These are phyloP conservation scores for Tieghemostelium lacteum DNA, from an alignment of 78 protist genomes.

Conservation along the genomic window DNA sequence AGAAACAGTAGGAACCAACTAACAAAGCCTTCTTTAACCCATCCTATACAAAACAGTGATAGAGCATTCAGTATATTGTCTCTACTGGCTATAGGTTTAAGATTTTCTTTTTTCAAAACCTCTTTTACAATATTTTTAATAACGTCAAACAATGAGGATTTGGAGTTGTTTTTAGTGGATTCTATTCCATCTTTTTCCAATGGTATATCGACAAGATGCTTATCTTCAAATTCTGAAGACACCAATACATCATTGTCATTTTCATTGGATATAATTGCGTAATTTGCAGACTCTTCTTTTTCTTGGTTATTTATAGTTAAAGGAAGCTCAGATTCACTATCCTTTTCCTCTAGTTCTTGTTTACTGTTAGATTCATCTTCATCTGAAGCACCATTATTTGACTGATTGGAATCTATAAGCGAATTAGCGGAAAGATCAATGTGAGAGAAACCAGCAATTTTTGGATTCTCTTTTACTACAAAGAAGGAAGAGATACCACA, in stretches of 20 bases:
- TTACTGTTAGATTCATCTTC: neutral
- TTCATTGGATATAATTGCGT: neutral
- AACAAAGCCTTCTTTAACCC: slow-evolving; percentile 22
- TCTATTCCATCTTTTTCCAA: neutral
- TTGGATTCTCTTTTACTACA: slow-evolving; percentile 18
- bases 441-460: neutral
- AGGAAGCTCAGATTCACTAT: neutral
- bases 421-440: neutral
- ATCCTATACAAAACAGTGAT: slow-evolving; percentile 23
- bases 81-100: slow-evolving; percentile 1
- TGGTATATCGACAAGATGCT: neutral
- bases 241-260: neutral
- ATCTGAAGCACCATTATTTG: neutral
- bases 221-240: neutral
- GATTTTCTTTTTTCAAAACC: slow-evolving; percentile 15
- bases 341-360: neutral
- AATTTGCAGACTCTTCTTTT: no score
- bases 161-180: neutral
- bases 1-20: slow-evolving; percentile 17
- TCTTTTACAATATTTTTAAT: slow-evolving; percentile 6
- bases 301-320: no score
- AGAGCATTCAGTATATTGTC: slow-evolving; percentile 1
- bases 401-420: neutral
- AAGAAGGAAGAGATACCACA: neutral
- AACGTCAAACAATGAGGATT: neutral